Conservation (phyloP, 495 filamentous ascomycete species). For the Neurospora sp. region DNA sequence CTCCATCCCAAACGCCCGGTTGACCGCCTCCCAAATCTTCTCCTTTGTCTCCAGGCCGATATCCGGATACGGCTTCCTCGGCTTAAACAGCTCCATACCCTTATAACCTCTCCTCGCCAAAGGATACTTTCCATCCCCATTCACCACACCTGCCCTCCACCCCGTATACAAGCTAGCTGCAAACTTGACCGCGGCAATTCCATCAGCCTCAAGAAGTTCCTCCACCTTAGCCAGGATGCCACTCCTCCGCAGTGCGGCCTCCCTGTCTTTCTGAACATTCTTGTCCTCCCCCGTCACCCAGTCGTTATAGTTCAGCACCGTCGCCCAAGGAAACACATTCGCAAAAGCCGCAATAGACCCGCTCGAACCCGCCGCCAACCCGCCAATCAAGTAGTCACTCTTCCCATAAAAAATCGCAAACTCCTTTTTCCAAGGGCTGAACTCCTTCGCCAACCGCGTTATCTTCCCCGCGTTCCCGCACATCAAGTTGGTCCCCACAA, state of each 20-base stretch:
- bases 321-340: slow-evolving; percentile 52
- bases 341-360: slow-evolving; percentile 60
- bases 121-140: neutral
- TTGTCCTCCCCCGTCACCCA: slow-evolving; percentile 11
- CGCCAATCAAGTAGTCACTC: slow-evolving; percentile 59
- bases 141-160: slow-evolving; percentile 43
- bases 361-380: slow-evolving; percentile 46
- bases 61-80: slow-evolving; percentile 48
- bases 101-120: slow-evolving; percentile 1
- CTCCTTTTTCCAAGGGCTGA: slow-evolving; percentile 29
- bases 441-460: slow-evolving; percentile 38
- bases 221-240: slow-evolving; percentile 39
- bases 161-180: slow-evolving; percentile 47
- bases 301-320: slow-evolving; percentile 43
- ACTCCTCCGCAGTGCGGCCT: slow-evolving; percentile 48
- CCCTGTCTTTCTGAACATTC: slow-evolving; percentile 30
- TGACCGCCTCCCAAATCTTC: slow-evolving; percentile 39
- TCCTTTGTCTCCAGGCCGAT: slow-evolving; percentile 38
- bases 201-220: slow-evolving; percentile 42
- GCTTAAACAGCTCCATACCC: slow-evolving; percentile 44
- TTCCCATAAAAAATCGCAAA: slow-evolving; percentile 63
- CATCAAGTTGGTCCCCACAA: slow-evolving; percentile 57
- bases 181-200: slow-evolving; percentile 58
- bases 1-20: slow-evolving; percentile 38
- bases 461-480: slow-evolving; percentile 60